These are phyloP conservation scores for Lindgomyces ingoldianus DNA, from an alignment of 495 filamentous ascomycete species.

Conservation along the genomic window DNA sequence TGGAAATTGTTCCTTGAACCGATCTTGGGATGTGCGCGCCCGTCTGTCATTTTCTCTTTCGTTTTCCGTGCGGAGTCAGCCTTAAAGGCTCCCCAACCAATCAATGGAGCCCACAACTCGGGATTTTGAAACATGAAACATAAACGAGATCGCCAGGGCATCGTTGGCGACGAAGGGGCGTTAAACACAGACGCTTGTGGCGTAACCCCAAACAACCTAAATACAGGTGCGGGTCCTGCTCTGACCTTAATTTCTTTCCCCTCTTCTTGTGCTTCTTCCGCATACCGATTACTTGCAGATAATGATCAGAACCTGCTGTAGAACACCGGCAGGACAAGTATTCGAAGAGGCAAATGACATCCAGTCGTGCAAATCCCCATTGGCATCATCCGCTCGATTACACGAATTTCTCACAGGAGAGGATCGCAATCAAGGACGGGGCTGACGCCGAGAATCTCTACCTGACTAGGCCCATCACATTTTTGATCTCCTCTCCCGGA, in stretches of 20 bases:
- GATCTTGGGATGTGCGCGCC: slow-evolving; percentile 2
- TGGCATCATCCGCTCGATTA: too few relatives aligned
- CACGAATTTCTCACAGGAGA: background rate
- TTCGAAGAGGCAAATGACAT: background rate
- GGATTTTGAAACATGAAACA: slow-evolving; percentile 28
- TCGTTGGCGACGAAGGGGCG: slow-evolving; percentile 1
- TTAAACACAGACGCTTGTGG: slow-evolving; percentile 22
- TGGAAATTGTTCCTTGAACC: slow-evolving; percentile 16
- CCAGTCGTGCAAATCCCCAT: too few relatives aligned
- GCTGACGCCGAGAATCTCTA: background rate
- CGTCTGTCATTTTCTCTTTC: slow-evolving; percentile 1
- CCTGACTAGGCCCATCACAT: background rate
- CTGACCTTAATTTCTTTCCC: background rate
- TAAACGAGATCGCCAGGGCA: slow-evolving; percentile 13
- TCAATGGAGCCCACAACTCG: background rate
- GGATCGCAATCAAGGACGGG: background rate
- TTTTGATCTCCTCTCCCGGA: background rate
- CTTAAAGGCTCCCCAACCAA: slow-evolving; percentile 24
- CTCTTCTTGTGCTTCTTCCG: background rate
- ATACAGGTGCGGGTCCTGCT: slow-evolving; percentile 15
- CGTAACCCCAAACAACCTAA: slow-evolving; percentile 26
- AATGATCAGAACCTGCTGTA: slow-evolving; percentile 3
- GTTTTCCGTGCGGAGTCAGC: slow-evolving; percentile 19
- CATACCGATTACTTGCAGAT: background rate
- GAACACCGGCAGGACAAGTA: background rate